A percentile compares a stretch with the other conserved stretches of the same genome.
These are phyloP conservation scores for Oryza coarctata DNA, from an alignment of 176 grass and related monocot species.

Conservation along the genomic window DNA sequence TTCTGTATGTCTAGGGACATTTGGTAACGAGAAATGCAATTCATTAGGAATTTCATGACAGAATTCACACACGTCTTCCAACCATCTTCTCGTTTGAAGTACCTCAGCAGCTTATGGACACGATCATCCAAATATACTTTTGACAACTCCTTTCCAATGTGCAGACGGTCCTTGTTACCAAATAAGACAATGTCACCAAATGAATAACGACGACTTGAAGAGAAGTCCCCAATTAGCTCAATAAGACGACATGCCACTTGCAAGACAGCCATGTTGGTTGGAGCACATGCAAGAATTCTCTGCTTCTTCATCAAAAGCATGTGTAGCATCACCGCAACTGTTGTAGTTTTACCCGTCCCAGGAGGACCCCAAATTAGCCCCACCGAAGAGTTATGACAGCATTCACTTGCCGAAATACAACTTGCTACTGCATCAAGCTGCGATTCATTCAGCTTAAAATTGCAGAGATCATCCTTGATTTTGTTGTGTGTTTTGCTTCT, in stretches of 20 bases:
- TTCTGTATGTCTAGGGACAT: constrained; percentile 32
- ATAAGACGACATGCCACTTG: constrained; percentile 71
- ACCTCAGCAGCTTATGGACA: constrained; percentile 43
- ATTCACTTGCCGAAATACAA: constrained; percentile 51
- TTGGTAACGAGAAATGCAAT: constrained; percentile 49
- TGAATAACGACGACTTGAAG: constrained; percentile 30
- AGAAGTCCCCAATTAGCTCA: constrained; percentile 43
- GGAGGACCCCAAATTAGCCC: constrained; percentile 78
- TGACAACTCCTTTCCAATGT: constrained; percentile 44
- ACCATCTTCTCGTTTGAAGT: constrained; percentile 42
- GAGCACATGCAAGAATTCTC: constrained; percentile 69
- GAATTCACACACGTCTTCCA: constrained; percentile 59
- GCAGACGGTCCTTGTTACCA: constrained; percentile 77
- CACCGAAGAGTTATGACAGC: constrained; percentile 49
- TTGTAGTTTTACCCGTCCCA: constrained; percentile 87
- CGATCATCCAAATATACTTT: constrained; percentile 72
- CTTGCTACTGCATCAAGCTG: constrained; percentile 56
- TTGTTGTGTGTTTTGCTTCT: constrained; percentile 28
- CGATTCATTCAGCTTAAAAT: constrained; percentile 64
- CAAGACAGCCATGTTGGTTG: constrained; percentile 81
- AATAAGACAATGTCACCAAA: constrained; percentile 79
- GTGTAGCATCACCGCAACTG: constrained; percentile 61
- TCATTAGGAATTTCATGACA: constrained; percentile 45
- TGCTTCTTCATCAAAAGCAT: constrained; percentile 57
- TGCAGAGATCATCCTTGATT: constrained; percentile 41